Percentiles rank a stretch among this genome's conserved stretches.
phyloP scores from a whole-genome alignment of 2,329 filamentous ascomycete species.

The Ascochyta lentis region DNA sequence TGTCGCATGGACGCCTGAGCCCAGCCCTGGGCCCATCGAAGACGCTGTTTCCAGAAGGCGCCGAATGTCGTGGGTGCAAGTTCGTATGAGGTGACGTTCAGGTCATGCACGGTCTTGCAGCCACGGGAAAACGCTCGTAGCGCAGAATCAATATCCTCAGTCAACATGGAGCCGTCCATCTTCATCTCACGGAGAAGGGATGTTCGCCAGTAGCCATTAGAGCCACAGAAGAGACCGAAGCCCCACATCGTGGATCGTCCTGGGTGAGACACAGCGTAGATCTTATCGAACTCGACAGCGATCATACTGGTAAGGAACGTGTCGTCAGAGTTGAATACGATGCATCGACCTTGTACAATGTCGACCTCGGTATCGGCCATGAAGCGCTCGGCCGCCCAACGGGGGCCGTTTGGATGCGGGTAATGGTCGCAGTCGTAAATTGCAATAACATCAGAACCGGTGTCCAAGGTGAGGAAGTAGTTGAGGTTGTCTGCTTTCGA shows the following conservation, averaged over 20 bases:
- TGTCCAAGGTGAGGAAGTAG: slow-evolving; percentile 55
- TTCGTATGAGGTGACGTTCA: slow-evolving; percentile 58
- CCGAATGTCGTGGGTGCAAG: slow-evolving; percentile 54
- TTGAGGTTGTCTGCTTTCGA: slow-evolving; percentile 61
- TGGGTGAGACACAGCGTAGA: slow-evolving; percentile 59
- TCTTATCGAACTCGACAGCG: slow-evolving; percentile 59
- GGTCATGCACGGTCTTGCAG: slow-evolving; percentile 55
- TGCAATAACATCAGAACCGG: slow-evolving; percentile 55
- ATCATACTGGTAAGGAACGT: slow-evolving; percentile 57
- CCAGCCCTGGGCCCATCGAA: slow-evolving; percentile 61
- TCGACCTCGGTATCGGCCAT: slow-evolving; percentile 52
- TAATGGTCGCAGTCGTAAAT: slow-evolving; percentile 61
- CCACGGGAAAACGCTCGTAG: slow-evolving; percentile 55
- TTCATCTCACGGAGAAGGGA: slow-evolving; percentile 54
- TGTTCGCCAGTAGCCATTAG: slow-evolving; percentile 58
- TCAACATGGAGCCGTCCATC: slow-evolving; percentile 60
- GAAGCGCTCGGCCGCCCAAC: slow-evolving; percentile 59
- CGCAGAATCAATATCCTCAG: slow-evolving; percentile 59
- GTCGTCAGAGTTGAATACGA: slow-evolving; percentile 56
- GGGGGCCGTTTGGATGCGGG: slow-evolving; percentile 56
- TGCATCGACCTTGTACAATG: slow-evolving; percentile 58
- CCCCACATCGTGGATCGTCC: slow-evolving; percentile 56
- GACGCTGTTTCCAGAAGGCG: slow-evolving; percentile 58
- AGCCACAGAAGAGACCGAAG: slow-evolving; percentile 59
- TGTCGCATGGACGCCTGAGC: slow-evolving; percentile 56